phyloP scores from a whole-genome alignment of 1,284 basidiomycete species.

The Earliella scabrosa region DNA sequence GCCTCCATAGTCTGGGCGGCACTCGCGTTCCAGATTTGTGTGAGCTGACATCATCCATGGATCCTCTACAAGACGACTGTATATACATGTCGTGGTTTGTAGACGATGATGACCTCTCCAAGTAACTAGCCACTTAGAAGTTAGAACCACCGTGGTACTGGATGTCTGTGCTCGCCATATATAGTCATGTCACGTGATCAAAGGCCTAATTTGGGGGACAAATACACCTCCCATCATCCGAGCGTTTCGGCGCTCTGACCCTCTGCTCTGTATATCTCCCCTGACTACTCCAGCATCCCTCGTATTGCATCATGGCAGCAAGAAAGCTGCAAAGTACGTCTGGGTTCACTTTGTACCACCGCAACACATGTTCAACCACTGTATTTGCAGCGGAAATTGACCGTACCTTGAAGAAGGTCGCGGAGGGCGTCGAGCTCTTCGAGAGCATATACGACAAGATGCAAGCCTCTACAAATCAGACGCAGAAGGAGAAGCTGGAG shows the following conservation, averaged over 20 bases:
- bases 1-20: too few relatives aligned
- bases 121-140: too few relatives aligned
- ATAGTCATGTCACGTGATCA: constrained; percentile 12
- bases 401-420: constrained; percentile 93
- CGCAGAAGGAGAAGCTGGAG: constrained; percentile 97
- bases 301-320: constrained; percentile 68
- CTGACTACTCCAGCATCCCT: constrained; percentile 25
- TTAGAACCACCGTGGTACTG: too few relatives aligned
- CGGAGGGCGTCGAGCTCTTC: constrained; percentile 93
- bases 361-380: constrained; percentile 1
- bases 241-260: constrained; percentile 18
- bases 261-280: constrained; percentile 24
- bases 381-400: constrained; percentile 85
- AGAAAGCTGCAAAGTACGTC: constrained; percentile 79
- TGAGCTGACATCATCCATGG: too few relatives aligned
- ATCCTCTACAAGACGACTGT: too few relatives aligned
- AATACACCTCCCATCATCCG: constrained; percentile 22
- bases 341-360: background rate
- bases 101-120: too few relatives aligned
- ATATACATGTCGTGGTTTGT: too few relatives aligned
- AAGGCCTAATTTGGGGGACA: constrained; percentile 20
- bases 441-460: constrained; percentile 97
- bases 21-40: too few relatives aligned
- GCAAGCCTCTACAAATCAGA: constrained; percentile 90
- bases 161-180: too few relatives aligned